Base-by-base conservation (phyloP, 768 basidiomycete species). In the Collybiopsis confluens region DNA sequence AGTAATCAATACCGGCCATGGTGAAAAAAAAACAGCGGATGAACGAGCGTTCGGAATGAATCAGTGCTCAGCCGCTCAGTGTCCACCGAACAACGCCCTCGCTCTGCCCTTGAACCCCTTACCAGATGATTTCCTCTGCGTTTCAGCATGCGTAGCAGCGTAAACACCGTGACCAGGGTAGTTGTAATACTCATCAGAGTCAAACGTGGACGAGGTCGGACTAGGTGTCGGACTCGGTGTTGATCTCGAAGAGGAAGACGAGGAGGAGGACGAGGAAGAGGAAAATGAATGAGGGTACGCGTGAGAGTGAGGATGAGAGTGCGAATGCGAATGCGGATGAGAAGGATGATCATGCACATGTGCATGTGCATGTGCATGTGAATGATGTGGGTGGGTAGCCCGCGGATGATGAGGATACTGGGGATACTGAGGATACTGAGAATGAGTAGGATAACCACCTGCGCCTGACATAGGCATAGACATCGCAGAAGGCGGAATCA, bases 81-180 rank as follows among this genome's bases (percentile, higher is more conserved):
- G 50, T 30, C 50, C 41, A 42, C 37, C 24, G 23, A 52, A 52
- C 8, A 52, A 42, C 18, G 50, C 50, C 50, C n/a, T 52, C 5
- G 50, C 50, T 27, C 50, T 27, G n/a, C 40, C 44, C 28, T 45
- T 45, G 44, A 4, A 13, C 21, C 35, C 13, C 33, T 48, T 21
- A 21, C 47, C 16, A 13, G 10, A 9, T 37, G 35, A 23, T 33
- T 36, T 36, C 2, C 20, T 16, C 48, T 13, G 15, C 2, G n/a
- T n/a, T 5, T 37, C 47, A 18, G 38, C 18, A 18, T 5, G 40
- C 5, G 30, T 6, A 33, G n/a, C 16, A 46, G n/a, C n/a, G n/a
- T n/a, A n/a, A n/a, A n/a, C n/a, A n/a, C n/a, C n/a, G n/a, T n/a
- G n/a, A n/a, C n/a, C n/a, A n/a, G n/a, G n/a, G n/a, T n/a, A n/a